These are phyloP conservation scores for Trichoderma koningiopsis DNA, from an alignment of 2,329 filamentous ascomycete species.

Conservation along the genomic window DNA sequence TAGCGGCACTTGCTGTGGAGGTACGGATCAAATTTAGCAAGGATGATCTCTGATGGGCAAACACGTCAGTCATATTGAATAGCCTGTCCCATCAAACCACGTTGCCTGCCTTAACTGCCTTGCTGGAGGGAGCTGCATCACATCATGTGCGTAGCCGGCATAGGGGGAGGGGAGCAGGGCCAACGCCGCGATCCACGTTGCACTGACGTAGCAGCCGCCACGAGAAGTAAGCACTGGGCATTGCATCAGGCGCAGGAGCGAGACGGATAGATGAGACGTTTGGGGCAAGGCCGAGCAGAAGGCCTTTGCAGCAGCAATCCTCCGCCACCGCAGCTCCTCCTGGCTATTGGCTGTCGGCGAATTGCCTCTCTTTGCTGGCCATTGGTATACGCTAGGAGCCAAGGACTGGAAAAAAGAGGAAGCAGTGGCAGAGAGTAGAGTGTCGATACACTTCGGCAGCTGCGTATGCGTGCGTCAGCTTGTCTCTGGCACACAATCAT, in stretches of 20 bases:
- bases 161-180: not conserved
- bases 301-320: not conserved
- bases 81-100: not conserved
- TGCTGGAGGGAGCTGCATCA: not conserved
- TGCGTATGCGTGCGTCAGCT: slow-evolving; percentile 9
- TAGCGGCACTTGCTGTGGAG: not conserved
- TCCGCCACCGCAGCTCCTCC: not conserved
- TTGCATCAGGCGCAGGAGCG: not conserved
- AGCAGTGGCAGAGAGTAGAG: not conserved
- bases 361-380: not conserved
- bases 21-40: not conserved
- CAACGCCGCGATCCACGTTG: not conserved
- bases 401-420: not conserved
- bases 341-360: not conserved
- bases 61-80: not conserved
- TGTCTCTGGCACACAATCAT: slow-evolving; percentile 20
- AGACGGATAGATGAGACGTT: not conserved
- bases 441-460: not conserved
- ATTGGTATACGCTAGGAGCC: not conserved
- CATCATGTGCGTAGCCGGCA: slow-evolving; percentile 19
- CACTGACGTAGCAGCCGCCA: not conserved
- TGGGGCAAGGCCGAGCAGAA: not conserved
- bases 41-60: not conserved
- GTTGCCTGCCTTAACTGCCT: not conserved
- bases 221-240: not conserved